Conservation (phyloP, 2,329 filamentous ascomycete genomes). For the Talaromyces amestolkiae region DNA sequence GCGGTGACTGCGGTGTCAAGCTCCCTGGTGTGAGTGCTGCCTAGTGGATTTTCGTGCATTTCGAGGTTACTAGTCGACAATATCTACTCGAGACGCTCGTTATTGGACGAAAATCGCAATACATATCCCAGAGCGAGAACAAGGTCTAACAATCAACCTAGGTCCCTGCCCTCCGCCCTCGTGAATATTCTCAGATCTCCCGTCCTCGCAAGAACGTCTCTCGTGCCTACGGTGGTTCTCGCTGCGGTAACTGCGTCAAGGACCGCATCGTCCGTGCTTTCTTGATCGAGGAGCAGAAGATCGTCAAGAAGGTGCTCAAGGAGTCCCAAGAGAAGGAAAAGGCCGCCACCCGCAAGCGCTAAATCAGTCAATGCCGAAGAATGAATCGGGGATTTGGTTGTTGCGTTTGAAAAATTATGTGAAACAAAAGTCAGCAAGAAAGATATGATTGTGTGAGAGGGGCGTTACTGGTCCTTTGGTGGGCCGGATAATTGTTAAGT, state of each 20-base stretch:
- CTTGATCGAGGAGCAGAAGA: conserved; percentile 99
- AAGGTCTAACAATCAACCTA: conserved; percentile 36
- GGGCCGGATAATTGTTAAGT: conserved; percentile 23
- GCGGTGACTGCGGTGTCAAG: conserved; percentile 98
- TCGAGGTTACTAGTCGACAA: not conserved
- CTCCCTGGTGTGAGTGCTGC: conserved; percentile 85
- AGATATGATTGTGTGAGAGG: conserved; percentile 32
- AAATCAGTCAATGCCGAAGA: conserved; percentile 26
- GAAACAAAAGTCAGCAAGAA: conserved; percentile 34
- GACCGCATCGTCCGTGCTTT: conserved; percentile 97
- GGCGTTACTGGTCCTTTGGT: conserved; percentile 30
- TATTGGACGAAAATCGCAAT: not conserved
- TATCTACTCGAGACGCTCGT: not conserved
- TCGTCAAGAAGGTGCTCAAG: conserved; percentile 99
- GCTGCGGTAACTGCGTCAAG: conserved; percentile 98
- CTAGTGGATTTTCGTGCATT: conserved; percentile 14
- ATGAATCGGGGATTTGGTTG: conserved; percentile 16
- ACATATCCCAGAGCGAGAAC: not conserved
- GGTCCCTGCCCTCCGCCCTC: conserved; percentile 94
- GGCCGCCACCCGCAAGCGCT: conserved; percentile 42
- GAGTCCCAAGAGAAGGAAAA: conserved; percentile 73
- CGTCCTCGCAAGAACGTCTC: conserved; percentile 99
- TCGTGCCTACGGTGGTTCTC: conserved; percentile 96
- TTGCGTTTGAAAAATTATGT: conserved; percentile 22
- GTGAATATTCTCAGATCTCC: conserved; percentile 95